Evolutionary conservation across 495 filamentous ascomycete species (phyloP).

Genomic region (Immersiella caudata): DNA sequence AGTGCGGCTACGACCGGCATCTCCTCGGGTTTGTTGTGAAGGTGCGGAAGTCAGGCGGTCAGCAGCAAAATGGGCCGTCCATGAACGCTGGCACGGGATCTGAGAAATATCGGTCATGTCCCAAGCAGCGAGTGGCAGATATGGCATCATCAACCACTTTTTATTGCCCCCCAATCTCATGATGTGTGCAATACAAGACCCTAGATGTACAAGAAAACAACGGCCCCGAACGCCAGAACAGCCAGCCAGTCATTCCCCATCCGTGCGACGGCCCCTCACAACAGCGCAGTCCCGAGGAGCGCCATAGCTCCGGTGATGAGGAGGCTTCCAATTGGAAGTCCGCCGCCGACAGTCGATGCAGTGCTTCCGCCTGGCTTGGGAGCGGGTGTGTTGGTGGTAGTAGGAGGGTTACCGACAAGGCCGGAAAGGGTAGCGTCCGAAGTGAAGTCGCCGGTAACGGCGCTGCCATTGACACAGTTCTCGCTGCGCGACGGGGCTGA

Average conservation of each 20-base stretch:
- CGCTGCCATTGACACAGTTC: conserved; percentile 49
- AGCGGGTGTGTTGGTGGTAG: neutral
- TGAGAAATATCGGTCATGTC: too few species aligned
- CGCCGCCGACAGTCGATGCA: neutral
- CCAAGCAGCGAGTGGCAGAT: too few species aligned
- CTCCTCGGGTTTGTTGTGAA: too few species aligned
- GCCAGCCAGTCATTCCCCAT: neutral
- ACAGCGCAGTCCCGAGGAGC: neutral
- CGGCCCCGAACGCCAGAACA: neutral
- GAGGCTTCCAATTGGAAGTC: neutral
- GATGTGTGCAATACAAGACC: neutral
- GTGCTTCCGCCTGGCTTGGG: neutral
- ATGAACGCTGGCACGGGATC: too few species aligned
- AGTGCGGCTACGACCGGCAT: too few species aligned
- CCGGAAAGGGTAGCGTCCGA: conserved; percentile 39
- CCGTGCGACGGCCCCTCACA: neutral
- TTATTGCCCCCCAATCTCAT: too few species aligned
- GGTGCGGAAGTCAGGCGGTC: too few species aligned
- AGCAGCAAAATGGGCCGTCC: too few species aligned
- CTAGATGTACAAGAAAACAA: neutral
- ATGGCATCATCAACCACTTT: too few species aligned
- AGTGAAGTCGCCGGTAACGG: conserved; percentile 39
- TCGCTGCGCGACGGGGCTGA: conserved; percentile 23
- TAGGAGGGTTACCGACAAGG: conserved; percentile 27
- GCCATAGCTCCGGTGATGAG: neutral